Base-by-base conservation (phyloP, 2,329 filamentous ascomycete genomes). In the Bisporella sp. region DNA sequence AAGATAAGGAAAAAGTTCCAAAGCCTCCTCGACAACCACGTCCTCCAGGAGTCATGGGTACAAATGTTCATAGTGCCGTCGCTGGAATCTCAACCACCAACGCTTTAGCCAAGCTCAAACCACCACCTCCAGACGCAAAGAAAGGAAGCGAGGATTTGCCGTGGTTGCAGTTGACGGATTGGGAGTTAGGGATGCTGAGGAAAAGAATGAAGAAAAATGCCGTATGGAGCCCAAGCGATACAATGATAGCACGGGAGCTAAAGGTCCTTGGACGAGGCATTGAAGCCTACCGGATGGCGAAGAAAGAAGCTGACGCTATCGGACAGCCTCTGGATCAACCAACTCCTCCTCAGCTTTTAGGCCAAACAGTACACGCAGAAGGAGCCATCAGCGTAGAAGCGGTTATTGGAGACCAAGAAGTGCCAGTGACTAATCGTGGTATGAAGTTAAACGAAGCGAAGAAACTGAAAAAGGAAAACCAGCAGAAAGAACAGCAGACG, bases 131-230 rank as follows among this genome's bases (percentile, higher is more conserved):
- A 31, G 75, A 82, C 54, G 79, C 78, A 1, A 71, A 78, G 1
- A 68, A 77, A 11, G 81, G 81, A 31, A 81, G 79, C 49, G 60
- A 71, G 3, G 77, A 84, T 51, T 76, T 79, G 8, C 82, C 82
- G 0, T 86, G 82, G 82, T 70, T 85, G 29, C 80, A 81, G 58
- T 72, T 86, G 37, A 85, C 81, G 5, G 71, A 75, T 12, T 84
- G 79, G 55, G 82, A 86, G 63, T 71, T 86, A 44, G 82, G 81
- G 1, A 78, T 82, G 55, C 73, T 93, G 6, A 75, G 88, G 53
- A 93, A 93, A 69, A 78, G 85, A 13, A 93, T 93, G 88, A 93
- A 93, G 77, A 93, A 93, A 74, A 93, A 93, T 62, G 85, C 87
- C 0, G 84, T 87, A 4, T 93, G 88, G 88, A 83, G 81, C 3